These are phyloP conservation scores for Schizochytrium sp. DNA, from an alignment of 108 stramenopile genomes.

Conservation along the genomic window DNA sequence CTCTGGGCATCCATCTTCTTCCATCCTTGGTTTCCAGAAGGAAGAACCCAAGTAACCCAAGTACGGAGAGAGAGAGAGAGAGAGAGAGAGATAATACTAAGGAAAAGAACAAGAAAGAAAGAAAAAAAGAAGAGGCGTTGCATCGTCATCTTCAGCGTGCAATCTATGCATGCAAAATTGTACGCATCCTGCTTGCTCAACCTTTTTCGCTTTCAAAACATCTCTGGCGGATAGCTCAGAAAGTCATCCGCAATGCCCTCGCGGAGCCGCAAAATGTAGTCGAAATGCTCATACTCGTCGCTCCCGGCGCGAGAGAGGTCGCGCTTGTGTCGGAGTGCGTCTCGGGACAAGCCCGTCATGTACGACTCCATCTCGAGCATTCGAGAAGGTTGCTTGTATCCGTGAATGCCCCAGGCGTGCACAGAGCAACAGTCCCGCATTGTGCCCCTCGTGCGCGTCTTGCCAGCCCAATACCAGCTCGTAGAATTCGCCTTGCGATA, in stretches of 20 bases:
- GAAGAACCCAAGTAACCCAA: too few species aligned
- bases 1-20: not conserved
- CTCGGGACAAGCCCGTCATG: not conserved
- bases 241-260: not conserved
- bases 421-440: not conserved
- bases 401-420: not conserved
- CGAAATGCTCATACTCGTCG: not conserved
- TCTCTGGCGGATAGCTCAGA: not conserved
- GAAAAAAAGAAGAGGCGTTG: too few species aligned
- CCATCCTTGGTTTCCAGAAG: not conserved
- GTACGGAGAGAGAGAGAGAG: too few species aligned
- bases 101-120: too few species aligned
- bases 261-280: not conserved
- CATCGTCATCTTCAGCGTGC: too few species aligned
- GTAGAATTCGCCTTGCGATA: not conserved
- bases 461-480: conserved; percentile 3
- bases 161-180: too few species aligned
- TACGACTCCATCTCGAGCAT: not conserved
- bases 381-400: not conserved
- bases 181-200: too few species aligned
- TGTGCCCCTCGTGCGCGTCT: not conserved
- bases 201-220: not conserved
- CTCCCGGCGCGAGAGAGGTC: not conserved
- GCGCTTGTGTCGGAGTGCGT: not conserved
- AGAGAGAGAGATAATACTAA: too few species aligned